Evolutionary conservation across 2,329 filamentous ascomycete species (phyloP).

Genomic region (Exophiala calicioides): DNA sequence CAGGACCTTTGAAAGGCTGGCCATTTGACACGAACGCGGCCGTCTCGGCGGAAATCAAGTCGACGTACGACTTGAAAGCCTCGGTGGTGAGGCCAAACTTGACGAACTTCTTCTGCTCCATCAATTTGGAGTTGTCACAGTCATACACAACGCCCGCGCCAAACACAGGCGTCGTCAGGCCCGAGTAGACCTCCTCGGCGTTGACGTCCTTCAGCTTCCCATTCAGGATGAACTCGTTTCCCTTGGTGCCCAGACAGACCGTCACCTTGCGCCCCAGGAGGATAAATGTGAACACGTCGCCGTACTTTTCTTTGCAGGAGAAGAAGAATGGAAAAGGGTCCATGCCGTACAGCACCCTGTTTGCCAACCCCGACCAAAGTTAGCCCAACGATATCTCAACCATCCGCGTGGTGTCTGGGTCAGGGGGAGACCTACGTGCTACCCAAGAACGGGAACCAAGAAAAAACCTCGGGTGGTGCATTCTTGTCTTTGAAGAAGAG

Average conservation of each 20-base stretch:
- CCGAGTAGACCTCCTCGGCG: conserved; percentile 85
- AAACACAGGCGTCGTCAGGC: conserved; percentile 71
- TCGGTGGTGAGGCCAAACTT: conserved; percentile 64
- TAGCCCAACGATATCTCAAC: neutral
- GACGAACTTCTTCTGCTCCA: conserved; percentile 90
- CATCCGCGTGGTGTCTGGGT: neutral
- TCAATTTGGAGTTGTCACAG: conserved; percentile 86
- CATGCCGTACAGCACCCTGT: conserved; percentile 44
- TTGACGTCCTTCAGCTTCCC: conserved; percentile 87
- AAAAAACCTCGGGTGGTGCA: conserved; percentile 78
- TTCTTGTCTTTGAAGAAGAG: conserved; percentile 78
- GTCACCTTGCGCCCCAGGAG: conserved; percentile 86
- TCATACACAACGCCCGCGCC: conserved; percentile 73
- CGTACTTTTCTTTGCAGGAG: conserved; percentile 72
- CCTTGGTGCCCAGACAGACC: conserved; percentile 75
- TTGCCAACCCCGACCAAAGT: neutral
- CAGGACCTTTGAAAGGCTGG: conserved; percentile 58
- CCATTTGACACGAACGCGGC: conserved; percentile 59
- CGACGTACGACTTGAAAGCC: conserved; percentile 69
- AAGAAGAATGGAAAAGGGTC: conserved; percentile 81
- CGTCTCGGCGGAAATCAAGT: conserved; percentile 73
- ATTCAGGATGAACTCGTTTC: conserved; percentile 92
- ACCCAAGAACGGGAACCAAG: conserved; percentile 66
- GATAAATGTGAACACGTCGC: conserved; percentile 88
- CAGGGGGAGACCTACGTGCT: conserved; percentile 35